Evolutionary conservation across 805 yeast genomes (phyloP).

Genomic region (Lachancea kluyveri): DNA sequence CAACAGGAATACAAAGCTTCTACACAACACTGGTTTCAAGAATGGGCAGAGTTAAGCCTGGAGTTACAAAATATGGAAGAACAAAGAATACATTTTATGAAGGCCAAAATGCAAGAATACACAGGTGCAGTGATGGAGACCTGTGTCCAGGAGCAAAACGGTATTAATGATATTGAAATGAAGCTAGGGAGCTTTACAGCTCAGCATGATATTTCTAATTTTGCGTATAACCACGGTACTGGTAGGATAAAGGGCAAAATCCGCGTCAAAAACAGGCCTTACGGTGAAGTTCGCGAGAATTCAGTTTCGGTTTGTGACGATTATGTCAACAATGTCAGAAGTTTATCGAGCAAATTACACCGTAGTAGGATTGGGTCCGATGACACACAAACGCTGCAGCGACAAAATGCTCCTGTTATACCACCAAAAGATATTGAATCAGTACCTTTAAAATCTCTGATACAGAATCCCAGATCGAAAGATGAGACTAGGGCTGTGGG

Average conservation of each 20-base stretch:
- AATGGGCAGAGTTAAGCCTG: conserved; percentile 25
- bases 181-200: conserved; percentile 23
- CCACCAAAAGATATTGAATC: too few relatives aligned
- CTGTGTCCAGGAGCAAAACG: conserved; percentile 23
- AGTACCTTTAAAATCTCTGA: too few relatives aligned
- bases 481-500: too few relatives aligned
- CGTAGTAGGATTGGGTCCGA: conserved; percentile 1
- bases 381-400: too few relatives aligned
- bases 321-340: conserved; percentile 25
- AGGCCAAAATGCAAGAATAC: conserved; percentile 24
- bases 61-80: conserved; percentile 28
- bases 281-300: not conserved
- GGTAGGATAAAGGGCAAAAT: conserved; percentile 26
- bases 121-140: conserved; percentile 22
- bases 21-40: conserved; percentile 27
- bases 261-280: not conserved
- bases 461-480: too few relatives aligned
- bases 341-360: conserved; percentile 23
- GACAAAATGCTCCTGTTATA: too few relatives aligned
- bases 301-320: conserved; percentile 2
- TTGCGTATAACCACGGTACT: conserved; percentile 29
- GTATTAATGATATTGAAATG: conserved; percentile 22
- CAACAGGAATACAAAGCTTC: conserved; percentile 29
- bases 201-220: conserved; percentile 26
- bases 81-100: conserved; percentile 24